phyloP scores from a whole-genome alignment of 2,329 filamentous ascomycete genomes.

The Drechslera avenae region DNA sequence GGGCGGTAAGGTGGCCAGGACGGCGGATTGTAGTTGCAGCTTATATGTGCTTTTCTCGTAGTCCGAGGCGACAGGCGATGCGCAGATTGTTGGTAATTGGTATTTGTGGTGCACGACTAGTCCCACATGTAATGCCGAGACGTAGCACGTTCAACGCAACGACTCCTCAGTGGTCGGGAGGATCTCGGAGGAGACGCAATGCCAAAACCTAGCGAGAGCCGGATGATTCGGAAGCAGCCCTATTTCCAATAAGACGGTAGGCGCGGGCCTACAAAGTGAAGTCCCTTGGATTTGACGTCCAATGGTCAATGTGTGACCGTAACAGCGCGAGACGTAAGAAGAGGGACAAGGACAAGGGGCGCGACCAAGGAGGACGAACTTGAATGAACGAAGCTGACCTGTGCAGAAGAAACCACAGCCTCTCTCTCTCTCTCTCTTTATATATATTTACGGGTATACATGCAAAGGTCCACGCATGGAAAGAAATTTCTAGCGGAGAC shows the following conservation, averaged over 20 bases:
- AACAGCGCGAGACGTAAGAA: not conserved
- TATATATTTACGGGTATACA: slow-evolving; percentile 11
- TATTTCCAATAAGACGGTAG: not conserved
- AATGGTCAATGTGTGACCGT: not conserved
- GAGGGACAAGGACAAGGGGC: slow-evolving; percentile 6
- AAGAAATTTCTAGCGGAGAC: slow-evolving; percentile 30
- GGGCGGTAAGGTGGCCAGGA: not conserved
- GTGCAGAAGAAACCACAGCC: slow-evolving; percentile 1
- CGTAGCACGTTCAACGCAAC: slow-evolving; percentile 24
- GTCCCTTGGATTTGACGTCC: not conserved
- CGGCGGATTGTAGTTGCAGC: slow-evolving; percentile 6
- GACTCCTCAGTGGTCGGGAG: slow-evolving; percentile 25
- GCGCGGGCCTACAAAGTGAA: not conserved
- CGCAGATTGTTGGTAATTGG: not conserved
- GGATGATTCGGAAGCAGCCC: slow-evolving; percentile 16
- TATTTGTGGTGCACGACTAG: slow-evolving; percentile 2
- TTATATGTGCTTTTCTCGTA: slow-evolving; percentile 18
- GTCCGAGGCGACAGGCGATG: not conserved
- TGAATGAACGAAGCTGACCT: slow-evolving; percentile 12
- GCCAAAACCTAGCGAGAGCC: slow-evolving; percentile 24
- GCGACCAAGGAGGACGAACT: slow-evolving; percentile 11
- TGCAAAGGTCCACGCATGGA: slow-evolving; percentile 12
- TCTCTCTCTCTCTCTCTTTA: slow-evolving; percentile 29
- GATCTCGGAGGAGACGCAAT: slow-evolving; percentile 9
- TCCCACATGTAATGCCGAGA: slow-evolving; percentile 18